Percentiles rank a stretch among this genome's conserved stretches.
These are phyloP conservation scores for Cyphellophora attinorum DNA, from an alignment of 2,329 filamentous ascomycete species.

Conservation along the genomic window DNA sequence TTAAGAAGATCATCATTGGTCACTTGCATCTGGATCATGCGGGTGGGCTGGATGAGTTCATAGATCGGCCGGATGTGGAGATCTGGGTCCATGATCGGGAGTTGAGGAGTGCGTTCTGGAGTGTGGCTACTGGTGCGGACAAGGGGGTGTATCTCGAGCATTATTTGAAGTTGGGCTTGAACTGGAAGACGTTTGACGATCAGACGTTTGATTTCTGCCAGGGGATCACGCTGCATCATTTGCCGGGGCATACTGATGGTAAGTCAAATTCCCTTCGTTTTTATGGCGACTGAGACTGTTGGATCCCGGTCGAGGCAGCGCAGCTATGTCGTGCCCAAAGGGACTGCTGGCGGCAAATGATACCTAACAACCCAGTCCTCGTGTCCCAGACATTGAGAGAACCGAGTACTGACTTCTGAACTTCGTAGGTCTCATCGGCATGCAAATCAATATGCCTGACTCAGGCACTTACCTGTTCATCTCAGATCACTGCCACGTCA, in stretches of 20 bases:
- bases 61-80: conserved; percentile 15
- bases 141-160: conserved; percentile 18
- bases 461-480: conserved; percentile 18
- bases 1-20: conserved; percentile 19
- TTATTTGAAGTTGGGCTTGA: conserved; percentile 18
- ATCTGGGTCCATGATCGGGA: conserved; percentile 18
- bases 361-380: neutral
- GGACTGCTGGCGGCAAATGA: too few relatives aligned
- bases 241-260: conserved; percentile 18
- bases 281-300: too few relatives aligned
- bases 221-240: conserved; percentile 17
- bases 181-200: conserved; percentile 19
- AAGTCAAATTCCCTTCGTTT: conserved; percentile 2
- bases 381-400: neutral
- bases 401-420: conserved; percentile 4
- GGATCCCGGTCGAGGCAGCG: too few relatives aligned
- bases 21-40: conserved; percentile 19
- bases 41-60: conserved; percentile 16
- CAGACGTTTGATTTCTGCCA: conserved; percentile 18
- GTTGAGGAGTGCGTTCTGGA: conserved; percentile 15
- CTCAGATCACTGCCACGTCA: conserved; percentile 18
- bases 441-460: conserved; percentile 19
- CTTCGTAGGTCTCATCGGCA: conserved; percentile 16
- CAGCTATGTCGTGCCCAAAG: too few relatives aligned
- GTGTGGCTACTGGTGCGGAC: conserved; percentile 16